These are phyloP conservation scores for Eremochloa ophiuroides DNA, from an alignment of 176 grass and related monocot genomes.

Conservation along the genomic window DNA sequence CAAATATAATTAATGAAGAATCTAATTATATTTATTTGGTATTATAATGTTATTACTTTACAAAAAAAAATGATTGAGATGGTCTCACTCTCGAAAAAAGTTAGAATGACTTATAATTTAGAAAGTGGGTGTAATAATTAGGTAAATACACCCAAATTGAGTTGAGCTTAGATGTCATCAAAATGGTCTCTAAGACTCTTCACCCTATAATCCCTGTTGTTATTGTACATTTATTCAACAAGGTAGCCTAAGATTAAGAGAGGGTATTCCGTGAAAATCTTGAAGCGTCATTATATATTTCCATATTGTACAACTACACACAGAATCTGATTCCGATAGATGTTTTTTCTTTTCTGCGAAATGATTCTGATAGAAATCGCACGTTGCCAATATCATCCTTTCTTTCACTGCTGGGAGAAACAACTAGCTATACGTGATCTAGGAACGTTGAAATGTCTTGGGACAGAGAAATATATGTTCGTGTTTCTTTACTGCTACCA, in stretches of 20 bases:
- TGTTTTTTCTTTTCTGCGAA: neutral
- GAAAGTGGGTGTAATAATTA: no score
- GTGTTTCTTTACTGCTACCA: neutral
- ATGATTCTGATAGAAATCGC: neutral
- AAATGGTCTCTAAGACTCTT: neutral
- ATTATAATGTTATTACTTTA: no score
- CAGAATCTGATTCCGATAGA: neutral
- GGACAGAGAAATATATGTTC: neutral
- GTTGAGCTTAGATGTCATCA: neutral
- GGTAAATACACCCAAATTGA: neutral
- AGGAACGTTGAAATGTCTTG: neutral
- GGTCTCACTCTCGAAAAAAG: no score
- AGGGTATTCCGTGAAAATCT: neutral
- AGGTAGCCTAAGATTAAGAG: neutral
- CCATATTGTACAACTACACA: neutral
- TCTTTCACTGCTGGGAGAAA: neutral
- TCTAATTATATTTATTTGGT: no score
- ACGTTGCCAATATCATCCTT: neutral
- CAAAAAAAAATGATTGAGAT: no score
- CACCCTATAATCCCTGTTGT: neutral
- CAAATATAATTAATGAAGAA: no score
- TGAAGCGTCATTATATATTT: neutral
- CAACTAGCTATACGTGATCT: neutral
- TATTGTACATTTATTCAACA: neutral
- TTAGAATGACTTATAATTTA: no score